These are phyloP conservation scores for Macrophomina phaseolina DNA, from an alignment of 2,329 filamentous ascomycete genomes.

Conservation along the genomic window DNA sequence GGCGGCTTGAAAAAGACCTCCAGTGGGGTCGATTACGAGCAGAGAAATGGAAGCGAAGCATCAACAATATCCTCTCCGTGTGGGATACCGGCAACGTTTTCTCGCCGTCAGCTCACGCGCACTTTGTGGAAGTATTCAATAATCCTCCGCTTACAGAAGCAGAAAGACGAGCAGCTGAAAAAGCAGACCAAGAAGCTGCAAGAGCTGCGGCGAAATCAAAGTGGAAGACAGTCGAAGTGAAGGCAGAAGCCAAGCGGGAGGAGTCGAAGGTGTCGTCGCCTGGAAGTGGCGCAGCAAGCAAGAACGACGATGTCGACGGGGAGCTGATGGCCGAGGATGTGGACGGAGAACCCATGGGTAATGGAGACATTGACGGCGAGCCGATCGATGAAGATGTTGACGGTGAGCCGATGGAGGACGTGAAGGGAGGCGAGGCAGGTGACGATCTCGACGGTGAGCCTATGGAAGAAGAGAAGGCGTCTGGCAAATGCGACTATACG, in stretches of 20 bases:
- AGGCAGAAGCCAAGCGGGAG: conserved; percentile 2
- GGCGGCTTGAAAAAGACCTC: conserved; percentile 72
- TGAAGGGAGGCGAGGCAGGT: conserved; percentile 28
- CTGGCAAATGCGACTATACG: neutral
- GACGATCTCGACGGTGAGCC: conserved; percentile 32
- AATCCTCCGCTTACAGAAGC: conserved; percentile 36
- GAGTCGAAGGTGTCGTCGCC: neutral
- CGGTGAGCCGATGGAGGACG: conserved; percentile 29
- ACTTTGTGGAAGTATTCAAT: conserved; percentile 31
- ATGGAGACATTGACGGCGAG: conserved; percentile 29
- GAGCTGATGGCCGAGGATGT: conserved; percentile 29
- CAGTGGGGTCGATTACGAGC: conserved; percentile 81
- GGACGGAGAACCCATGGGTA: conserved; percentile 29
- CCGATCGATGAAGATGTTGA: conserved; percentile 31
- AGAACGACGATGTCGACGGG: conserved; percentile 27
- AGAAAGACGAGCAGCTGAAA: conserved; percentile 32
- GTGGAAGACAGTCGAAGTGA: conserved; percentile 25
- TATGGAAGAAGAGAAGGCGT: conserved; percentile 27
- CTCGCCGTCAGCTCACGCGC: conserved; percentile 27
- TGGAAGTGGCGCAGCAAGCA: conserved; percentile 8
- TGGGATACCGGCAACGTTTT: conserved; percentile 44
- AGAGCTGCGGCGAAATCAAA: conserved; percentile 30
- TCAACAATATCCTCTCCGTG: conserved; percentile 41
- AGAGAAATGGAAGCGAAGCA: conserved; percentile 54
- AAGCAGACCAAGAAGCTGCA: conserved; percentile 30